These are phyloP conservation scores for Ustulina deusta DNA, from an alignment of 2,329 filamentous ascomycete species.

Conservation along the genomic window DNA sequence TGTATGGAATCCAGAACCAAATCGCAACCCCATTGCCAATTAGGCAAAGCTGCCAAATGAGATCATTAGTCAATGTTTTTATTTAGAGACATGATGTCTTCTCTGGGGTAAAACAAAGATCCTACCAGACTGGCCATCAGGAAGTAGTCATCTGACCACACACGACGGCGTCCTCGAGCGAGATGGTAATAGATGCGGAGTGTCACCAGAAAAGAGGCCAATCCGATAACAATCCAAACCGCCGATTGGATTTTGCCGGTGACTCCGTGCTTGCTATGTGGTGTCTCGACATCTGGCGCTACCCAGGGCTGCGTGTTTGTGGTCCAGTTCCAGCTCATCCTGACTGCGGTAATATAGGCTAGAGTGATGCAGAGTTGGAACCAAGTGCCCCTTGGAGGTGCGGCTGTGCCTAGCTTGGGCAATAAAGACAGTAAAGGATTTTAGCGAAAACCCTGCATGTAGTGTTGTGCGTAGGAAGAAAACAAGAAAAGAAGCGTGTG, in stretches of 20 bases:
- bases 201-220: conserved; percentile 26
- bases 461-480: conserved; percentile 1
- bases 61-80: not conserved
- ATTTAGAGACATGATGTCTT: not conserved
- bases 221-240: conserved; percentile 24
- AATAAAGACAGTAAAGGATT: too few relatives aligned
- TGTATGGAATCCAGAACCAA: conserved; percentile 33
- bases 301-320: conserved; percentile 3
- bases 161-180: conserved; percentile 29
- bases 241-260: conserved; percentile 15
- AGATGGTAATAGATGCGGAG: conserved; percentile 35
- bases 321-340: conserved; percentile 23
- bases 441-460: not conserved
- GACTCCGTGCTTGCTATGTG: conserved; percentile 16
- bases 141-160: conserved; percentile 39
- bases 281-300: conserved; percentile 32
- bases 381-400: too few relatives aligned
- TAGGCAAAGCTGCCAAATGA: conserved; percentile 25
- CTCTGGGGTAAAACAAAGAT: not conserved
- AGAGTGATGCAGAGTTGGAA: not conserved
- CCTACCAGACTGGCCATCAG: conserved; percentile 39
- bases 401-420: too few relatives aligned
- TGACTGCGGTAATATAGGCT: not conserved
- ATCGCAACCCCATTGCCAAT: conserved; percentile 33
- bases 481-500: not conserved